Conservation (phyloP, 768 basidiomycete genomes). For the Trametes meyenii region DNA sequence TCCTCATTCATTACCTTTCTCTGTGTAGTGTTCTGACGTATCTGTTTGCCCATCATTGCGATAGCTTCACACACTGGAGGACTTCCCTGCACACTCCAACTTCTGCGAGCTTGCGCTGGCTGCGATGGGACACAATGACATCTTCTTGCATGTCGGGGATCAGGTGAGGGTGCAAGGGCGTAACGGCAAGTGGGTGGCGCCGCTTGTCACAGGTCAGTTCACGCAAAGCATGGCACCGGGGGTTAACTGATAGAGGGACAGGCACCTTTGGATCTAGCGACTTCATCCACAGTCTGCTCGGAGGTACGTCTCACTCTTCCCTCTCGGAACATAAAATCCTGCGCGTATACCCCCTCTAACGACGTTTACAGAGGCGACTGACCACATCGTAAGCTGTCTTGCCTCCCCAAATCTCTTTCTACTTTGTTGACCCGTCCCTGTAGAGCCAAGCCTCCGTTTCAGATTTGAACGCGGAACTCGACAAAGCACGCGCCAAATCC, state of each 20-base stretch:
- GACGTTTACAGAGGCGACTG: constrained; percentile 52
- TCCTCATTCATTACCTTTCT: not conserved
- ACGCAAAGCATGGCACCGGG: not conserved
- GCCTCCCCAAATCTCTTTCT: not conserved
- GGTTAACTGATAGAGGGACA: constrained; percentile 16
- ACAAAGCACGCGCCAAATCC: constrained; percentile 63
- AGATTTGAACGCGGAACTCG: constrained; percentile 81
- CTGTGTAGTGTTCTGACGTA: no score
- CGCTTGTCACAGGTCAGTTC: constrained; percentile 72
- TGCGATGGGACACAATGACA: constrained; percentile 68
- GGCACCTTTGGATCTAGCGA: constrained; percentile 81
- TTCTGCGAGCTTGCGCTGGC: constrained; percentile 85
- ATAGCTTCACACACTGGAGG: constrained; percentile 80
- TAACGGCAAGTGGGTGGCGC: constrained; percentile 74
- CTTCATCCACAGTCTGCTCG: constrained; percentile 76
- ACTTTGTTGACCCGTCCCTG: not conserved
- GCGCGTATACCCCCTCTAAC: not conserved
- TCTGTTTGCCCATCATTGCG: not conserved
- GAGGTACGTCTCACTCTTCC: constrained; percentile 48
- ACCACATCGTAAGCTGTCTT: constrained; percentile 53
- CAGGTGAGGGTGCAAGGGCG: constrained; percentile 74
- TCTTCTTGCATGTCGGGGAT: constrained; percentile 89
- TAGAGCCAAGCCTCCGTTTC: constrained; percentile 71
- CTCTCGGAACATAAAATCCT: not conserved
- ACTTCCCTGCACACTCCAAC: constrained; percentile 89